Base-by-base conservation (phyloP, 1,284 basidiomycete species). In the Papiliotrema flavescens region DNA sequence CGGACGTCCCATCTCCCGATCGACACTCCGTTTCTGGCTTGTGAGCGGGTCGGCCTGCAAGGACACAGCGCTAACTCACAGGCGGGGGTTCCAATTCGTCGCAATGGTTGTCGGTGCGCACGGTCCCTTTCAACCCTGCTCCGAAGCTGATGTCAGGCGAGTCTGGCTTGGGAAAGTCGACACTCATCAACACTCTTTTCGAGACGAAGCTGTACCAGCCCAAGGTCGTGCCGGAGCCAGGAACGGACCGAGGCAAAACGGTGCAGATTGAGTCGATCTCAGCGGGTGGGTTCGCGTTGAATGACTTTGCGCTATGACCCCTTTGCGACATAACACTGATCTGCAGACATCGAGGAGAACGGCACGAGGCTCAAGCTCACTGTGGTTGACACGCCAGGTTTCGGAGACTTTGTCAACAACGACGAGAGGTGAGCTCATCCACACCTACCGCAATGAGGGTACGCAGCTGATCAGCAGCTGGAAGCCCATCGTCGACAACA, bases 361-460 rank as follows among this genome's bases (percentile, higher is more conserved):
- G 92, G 92, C 55, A 92, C 97, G 53, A 84, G 91, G 63, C 84
- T 98, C 51, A 90, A 90, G 71, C 80, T 98, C 57, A 97, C 91
- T n/a, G 94, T 98, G 60, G 93, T 98, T 60, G 93, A 97, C 76
- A 97, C 92, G 39, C 92, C 92, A 51, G 92, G 93, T 28, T 97
- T 95, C 67, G 93, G 93, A 55, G 93, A 97, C 78, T 96, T 93
- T 76, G 91, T 97, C 73, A 96, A 97, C 82, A 98, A 97, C 76
- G 90, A 94, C 64, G 90, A 95, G 68, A 91, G 90, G 90, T 90
- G 67, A 60, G 74, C 71, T 51, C 11, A n/a, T 23, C 26, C 19
- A 35, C 19, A 20, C 22, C n/a, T 39, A 20, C 22, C n/a, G 34
- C 15, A 28, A 36, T n/a, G 13, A 32, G 20, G 37, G 17, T 7